Conservation (phyloP, 2,329 filamentous ascomycete species). For the Calonectria fujianensis region DNA sequence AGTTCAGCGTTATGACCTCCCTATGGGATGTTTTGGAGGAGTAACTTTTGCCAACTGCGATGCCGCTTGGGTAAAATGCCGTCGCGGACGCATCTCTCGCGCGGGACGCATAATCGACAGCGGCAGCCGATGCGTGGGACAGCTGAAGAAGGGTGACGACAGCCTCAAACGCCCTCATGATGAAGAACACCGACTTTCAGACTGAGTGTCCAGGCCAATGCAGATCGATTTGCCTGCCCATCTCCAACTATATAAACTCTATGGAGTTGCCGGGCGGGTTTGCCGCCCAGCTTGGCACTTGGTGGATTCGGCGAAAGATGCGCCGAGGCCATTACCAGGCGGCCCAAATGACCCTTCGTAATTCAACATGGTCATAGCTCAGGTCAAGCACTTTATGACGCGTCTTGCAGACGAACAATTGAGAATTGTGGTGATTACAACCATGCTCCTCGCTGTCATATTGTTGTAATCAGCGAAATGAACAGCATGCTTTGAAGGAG, state of each 20-base stretch:
- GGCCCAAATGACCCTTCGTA: neutral
- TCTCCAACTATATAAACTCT: constrained; percentile 4
- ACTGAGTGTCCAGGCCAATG: neutral
- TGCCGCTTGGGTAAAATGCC: constrained; percentile 1
- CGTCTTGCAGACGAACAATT: neutral
- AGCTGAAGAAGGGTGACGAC: neutral
- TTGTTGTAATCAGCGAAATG: neutral
- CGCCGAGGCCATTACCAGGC: neutral
- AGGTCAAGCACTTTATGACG: neutral
- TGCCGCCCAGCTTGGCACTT: constrained; percentile 11
- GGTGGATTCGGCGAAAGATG: constrained; percentile 8
- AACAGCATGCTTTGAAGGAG: no score
- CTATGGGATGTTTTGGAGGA: constrained; percentile 9
- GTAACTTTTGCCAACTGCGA: constrained; percentile 8
- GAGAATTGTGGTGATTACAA: neutral
- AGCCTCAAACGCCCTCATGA: neutral
- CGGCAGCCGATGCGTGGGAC: constrained; percentile 2
- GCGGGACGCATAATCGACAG: constrained; percentile 1
- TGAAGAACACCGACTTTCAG: neutral
- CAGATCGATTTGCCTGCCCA: neutral
- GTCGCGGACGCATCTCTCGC: neutral
- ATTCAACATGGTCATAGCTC: constrained; percentile 14
- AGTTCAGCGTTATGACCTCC: constrained; percentile 7
- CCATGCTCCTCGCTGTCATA: no score
- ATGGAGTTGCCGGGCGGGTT: constrained; percentile 3